Base-by-base conservation (phyloP, 2,329 filamentous ascomycete genomes). In the Cryphonectria parasitica region DNA sequence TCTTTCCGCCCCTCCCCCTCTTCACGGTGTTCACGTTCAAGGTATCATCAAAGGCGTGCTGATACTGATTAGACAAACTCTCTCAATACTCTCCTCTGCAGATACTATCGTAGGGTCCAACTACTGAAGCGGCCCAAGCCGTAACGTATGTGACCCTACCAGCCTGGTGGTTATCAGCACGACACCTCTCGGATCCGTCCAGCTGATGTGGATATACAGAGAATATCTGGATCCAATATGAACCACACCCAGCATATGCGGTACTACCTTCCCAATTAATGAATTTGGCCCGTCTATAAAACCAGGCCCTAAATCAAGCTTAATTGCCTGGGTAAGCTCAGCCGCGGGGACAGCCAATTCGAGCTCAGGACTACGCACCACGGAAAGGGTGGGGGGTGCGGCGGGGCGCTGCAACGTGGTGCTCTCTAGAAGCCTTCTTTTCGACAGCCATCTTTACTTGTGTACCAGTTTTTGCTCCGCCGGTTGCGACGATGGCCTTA, bases 251-350 rank as follows among this genome's bases (percentile, higher is more conserved):
- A 41, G 28, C 36, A 58, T 17, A 58, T 60, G 45, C 68, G 22
- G 11, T 68, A 65, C 58, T 66, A 71, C 69, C 69, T 71, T 71
- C 69, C 69, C 36, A 22, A 71, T 71, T 43, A 22, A 61, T 25
- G 25, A 49, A 34, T 17, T n/a, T 45, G 28, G 36, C 17, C 31
- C 28, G 56, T 64, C 54, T 31, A 60, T 45, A 15, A 45, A 1
- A 22, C 41, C 54, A 45, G 67, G 49, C 52, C 43, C 67, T 34
- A 63, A 62, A 67, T 62, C 36, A 69, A 63, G 68, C 68, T 69
- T 67, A 67, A 67, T 39, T 39, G 58, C 31, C 10, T 34, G 6
- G 28, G 54, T 15, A 31, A 28, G 54, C 54, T 5, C 31, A 39
- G 31, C 34, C 19, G 58, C 58, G 34, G 34, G 39, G 34, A n/a